Evolutionary conservation across 805 yeast genomes (phyloP), one percentile per base, ranked within the genome.

Genomic region (Cyberlindnera maritima): DNA sequence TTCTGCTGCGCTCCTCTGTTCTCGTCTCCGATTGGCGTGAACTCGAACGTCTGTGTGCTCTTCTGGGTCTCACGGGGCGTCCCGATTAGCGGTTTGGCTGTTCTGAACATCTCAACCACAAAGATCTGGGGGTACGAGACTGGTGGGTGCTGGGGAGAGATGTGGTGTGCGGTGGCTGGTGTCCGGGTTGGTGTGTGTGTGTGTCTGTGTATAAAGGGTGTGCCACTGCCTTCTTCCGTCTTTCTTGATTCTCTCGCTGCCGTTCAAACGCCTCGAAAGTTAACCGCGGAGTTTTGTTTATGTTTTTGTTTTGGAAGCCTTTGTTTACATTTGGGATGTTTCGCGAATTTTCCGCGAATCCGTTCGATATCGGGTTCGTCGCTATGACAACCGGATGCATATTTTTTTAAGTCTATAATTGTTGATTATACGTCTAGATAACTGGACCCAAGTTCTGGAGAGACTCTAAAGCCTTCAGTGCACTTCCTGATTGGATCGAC

Each of bases 401-500:
- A 21, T 21, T 21, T 6, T 21, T 15, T 26, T 41, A 11, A 15
- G 13, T 28, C 31, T 28, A 28, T 25, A 25, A 8, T 11, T 8
- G 8, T 25, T 25, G 11, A 8, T 25, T 11, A 8, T 8, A 8
- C 28, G 28, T 28, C 31, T 28, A 28, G n/a, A 28, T 14, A 14
- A 42, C 36, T 15, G 46, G 46, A 2, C 19, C 46, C 11, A 43
- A 38, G 11, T 10, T 32, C n/a, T 73, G 74, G 60, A 89, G 88
- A 6, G 58, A 62, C 13, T 76, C 70, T 35, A 89, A 87, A 5
- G 59, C 62, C 13, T 76, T 70, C 35, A 94, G 70, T 0, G 91
- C 79, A 38, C 61, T 46, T 46, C 97, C 97, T 2, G 79, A 70
- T 8, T 60, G 60, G 28, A 94, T 85, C 36, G 94, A 75, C 31